Base-by-base conservation (phyloP, 2,329 filamentous ascomycete species). In the Xylaria sp. region DNA sequence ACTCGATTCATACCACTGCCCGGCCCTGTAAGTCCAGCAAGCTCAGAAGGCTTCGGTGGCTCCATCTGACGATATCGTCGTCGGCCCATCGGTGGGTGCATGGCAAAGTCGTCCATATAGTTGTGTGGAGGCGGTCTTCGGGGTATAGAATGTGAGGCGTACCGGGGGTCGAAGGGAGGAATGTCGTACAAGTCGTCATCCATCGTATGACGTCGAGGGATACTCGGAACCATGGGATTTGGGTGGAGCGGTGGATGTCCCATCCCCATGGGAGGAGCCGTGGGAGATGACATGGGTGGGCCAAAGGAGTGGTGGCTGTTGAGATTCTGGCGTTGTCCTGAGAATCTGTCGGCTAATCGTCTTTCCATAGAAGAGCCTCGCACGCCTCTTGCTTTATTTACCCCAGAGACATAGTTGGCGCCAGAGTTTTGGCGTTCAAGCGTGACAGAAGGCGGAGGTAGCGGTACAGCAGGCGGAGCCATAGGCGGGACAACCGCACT, bases 331-430 rank as follows among this genome's bases (percentile, higher is more conserved):
- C 80, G 78, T 57, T 74, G 74, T 54, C 83, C 83, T 17, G 81
- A 76, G 63, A 85, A 81, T 9, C 84, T 78, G 42, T 82, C 82
- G 3, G 82, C 83, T 9, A 84, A 77, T 21, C 83, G 80, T 46
- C 79, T 78, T 59, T 85, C 82, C 70, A 82, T 76, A 3, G 82
- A 82, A 17, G 72, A 76, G 8, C 74, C 76, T 21, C 79, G 75
- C 11, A 76, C 70, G 12, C 77, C 79, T 47, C 82, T 77, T 8
- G 77, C 77, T 33, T 78, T 78, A 57, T 75, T 79, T n/a, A 78
- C 78, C 1, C 78, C 79, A 1, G 76, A 71, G 38, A 80, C 76
- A 67, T 85, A 84, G 57, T 80, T 78, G 9, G 72, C 71, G 11
- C 74, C 77, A 2, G 75, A 69, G 25, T 68, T 69, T 17, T 75